Evolutionary conservation across 371 early-diverging fungal species (phyloP).

Genomic region (Nematocida minor): DNA sequence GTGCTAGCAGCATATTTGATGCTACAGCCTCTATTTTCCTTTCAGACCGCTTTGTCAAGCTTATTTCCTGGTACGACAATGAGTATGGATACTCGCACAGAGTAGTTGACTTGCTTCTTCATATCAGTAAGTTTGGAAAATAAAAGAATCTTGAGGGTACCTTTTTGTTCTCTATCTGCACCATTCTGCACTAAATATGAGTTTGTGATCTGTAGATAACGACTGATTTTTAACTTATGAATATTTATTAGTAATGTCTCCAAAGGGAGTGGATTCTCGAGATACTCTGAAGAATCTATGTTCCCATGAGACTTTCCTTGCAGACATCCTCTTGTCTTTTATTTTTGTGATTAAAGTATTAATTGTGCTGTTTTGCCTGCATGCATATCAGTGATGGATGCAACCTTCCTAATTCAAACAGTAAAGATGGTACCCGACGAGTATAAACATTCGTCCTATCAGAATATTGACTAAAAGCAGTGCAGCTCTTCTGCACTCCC

Average conservation of each 20-base stretch:
- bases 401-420: slow-evolving; percentile 16
- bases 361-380: no score
- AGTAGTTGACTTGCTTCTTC: slow-evolving; percentile 63
- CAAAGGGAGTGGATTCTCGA: no score
- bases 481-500: background rate
- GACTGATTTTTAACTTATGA: no score
- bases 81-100: slow-evolving; percentile 84
- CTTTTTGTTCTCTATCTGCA: background rate
- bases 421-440: slow-evolving; percentile 41
- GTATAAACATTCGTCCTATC: slow-evolving; percentile 21
- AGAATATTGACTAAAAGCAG: slow-evolving; percentile 16
- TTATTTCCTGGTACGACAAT: slow-evolving; percentile 81
- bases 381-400: background rate
- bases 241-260: no score
- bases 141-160: background rate
- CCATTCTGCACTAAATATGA: no score
- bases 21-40: slow-evolving; percentile 88
- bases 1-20: slow-evolving; percentile 84
- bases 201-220: no score
- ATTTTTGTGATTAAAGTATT: no score
- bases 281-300: no score
- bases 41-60: slow-evolving; percentile 89
- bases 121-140: slow-evolving; percentile 1
- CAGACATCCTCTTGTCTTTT: no score
- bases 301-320: no score